Base-by-base conservation (phyloP, 305 asterid species). In the Rubia balearica region DNA sequence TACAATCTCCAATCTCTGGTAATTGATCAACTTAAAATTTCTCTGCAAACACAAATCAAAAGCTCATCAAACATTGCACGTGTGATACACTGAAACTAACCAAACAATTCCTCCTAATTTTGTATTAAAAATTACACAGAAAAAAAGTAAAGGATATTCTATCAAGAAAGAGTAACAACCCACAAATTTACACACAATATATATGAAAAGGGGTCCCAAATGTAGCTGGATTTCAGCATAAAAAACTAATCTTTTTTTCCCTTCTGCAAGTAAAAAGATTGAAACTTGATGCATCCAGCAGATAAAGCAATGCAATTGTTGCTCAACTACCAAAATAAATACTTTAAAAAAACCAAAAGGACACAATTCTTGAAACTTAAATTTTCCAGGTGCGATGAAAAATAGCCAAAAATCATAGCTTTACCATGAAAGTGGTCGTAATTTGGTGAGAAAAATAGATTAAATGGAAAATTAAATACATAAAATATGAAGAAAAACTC, bases 1-100 rank as follows among this genome's bases (percentile, higher is more conserved):
- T 27, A 1, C 64, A 51, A 38, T 63, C 70, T 19, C 11, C 33
- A 67, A 13, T 59, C 60, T 48, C 79, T 45, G 65, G 66, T 60
- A 77, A 64, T 55, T 64, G 74, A 76, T 64, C 51, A 61, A 72
- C 48, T 72, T 75, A 43, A 42, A 33, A 33, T 33, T 33, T 61
- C 63, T 73, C 65, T 61, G 71, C 67, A 48, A 19, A 49, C 42
- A 77, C 51, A 49, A 63, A 69, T 42, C 48, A n/a, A 67, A 61
- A 10, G 8, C 61, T 57, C 43, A 42, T 0, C 12, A 67, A 48
- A 41, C 38, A 7, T 30, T 17, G 22, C 24, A 22, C 46, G 7
- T 30, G 12, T 33, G 4, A 33, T 33, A 33, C 4, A 33, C 38
- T 30, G 33, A 33, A 33, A 33, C 3, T 33, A 33, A 33, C 38